A percentile compares a stretch with the other conserved stretches of the same genome.
Conservation (phyloP, 768 basidiomycete genomes). For the Kwoniella sp. region DNA sequence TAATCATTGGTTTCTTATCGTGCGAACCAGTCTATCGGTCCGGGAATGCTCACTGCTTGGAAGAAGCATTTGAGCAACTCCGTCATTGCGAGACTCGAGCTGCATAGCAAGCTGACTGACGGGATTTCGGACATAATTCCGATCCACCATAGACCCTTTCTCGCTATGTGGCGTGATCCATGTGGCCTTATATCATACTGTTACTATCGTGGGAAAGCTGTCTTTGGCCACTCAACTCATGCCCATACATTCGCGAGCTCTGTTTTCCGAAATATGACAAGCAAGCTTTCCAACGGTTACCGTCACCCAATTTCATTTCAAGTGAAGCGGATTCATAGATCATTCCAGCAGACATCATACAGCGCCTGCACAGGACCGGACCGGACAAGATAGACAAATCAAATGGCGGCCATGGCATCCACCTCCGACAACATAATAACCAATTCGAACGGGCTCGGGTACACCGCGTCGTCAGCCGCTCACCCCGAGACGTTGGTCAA, state of each 20-base stretch:
- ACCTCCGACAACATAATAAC: conserved; percentile 16
- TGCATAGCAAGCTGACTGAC: not conserved
- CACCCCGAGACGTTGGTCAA: conserved; percentile 23
- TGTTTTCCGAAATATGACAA: too few species aligned
- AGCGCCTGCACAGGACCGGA: too few species aligned
- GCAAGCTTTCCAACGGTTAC: too few species aligned
- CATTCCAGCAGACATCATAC: too few species aligned
- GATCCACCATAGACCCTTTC: conserved; percentile 5
- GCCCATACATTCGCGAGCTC: too few species aligned
- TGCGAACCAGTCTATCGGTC: not conserved
- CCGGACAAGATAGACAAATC: not conserved
- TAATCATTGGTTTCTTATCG: not conserved
- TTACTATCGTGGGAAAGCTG: conserved; percentile 10
- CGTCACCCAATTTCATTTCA: too few species aligned
- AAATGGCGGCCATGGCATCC: not conserved
- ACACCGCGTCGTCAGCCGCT: conserved; percentile 17
- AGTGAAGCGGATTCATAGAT: too few species aligned
- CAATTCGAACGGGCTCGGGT: conserved; percentile 24
- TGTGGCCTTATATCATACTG: too few species aligned
- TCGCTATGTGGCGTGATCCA: not conserved
- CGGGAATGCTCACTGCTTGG: conserved; percentile 2
- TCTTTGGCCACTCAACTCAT: too few species aligned
- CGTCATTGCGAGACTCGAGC: conserved; percentile 1
- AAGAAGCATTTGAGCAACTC: not conserved
- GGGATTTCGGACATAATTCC: conserved; percentile 8